Conservation (phyloP, 257 asterid genomes). For the Gynochthodes officinalis region DNA sequence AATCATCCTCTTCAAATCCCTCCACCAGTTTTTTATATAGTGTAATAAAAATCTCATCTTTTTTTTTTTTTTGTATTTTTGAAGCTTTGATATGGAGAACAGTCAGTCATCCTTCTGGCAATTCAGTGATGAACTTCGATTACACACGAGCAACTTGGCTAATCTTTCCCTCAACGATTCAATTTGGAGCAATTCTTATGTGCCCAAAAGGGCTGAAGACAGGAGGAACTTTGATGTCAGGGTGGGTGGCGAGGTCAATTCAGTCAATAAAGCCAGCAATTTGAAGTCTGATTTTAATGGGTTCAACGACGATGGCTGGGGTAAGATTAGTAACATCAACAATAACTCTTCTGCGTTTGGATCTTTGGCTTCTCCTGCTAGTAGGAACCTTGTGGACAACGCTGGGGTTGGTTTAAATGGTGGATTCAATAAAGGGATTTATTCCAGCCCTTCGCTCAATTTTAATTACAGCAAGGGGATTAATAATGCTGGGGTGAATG, state of each 20-base stretch:
- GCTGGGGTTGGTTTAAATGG: slow-evolving; percentile 66
- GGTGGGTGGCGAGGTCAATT: slow-evolving; percentile 41
- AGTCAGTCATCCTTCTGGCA: slow-evolving; percentile 85
- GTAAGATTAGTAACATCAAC: slow-evolving; percentile 23
- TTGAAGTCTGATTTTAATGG: slow-evolving; percentile 15
- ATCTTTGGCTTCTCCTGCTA: slow-evolving; percentile 16
- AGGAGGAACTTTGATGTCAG: slow-evolving; percentile 84
- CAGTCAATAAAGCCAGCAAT: slow-evolving; percentile 13
- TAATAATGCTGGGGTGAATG: slow-evolving; percentile 38
- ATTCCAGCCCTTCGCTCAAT: slow-evolving; percentile 42
- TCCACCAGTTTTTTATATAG: background rate
- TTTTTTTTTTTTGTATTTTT: background rate
- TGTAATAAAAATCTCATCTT: background rate
- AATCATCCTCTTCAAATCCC: background rate
- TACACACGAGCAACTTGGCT: slow-evolving; percentile 51
- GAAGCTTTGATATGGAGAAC: slow-evolving; percentile 38
- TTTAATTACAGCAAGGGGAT: slow-evolving; percentile 41
- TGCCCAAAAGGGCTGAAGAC: slow-evolving; percentile 55
- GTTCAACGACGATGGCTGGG: slow-evolving; percentile 51
- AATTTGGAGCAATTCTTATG: slow-evolving; percentile 77
- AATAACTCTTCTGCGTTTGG: slow-evolving; percentile 35
- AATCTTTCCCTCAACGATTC: slow-evolving; percentile 83
- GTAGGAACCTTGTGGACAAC: slow-evolving; percentile 13
- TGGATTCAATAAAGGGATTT: slow-evolving; percentile 84
- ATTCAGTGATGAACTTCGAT: slow-evolving; percentile 91